Percentiles rank a stretch among this genome's conserved stretches.
phyloP scores from a whole-genome alignment of 23 red algal species.

The Chondrus crispus region DNA sequence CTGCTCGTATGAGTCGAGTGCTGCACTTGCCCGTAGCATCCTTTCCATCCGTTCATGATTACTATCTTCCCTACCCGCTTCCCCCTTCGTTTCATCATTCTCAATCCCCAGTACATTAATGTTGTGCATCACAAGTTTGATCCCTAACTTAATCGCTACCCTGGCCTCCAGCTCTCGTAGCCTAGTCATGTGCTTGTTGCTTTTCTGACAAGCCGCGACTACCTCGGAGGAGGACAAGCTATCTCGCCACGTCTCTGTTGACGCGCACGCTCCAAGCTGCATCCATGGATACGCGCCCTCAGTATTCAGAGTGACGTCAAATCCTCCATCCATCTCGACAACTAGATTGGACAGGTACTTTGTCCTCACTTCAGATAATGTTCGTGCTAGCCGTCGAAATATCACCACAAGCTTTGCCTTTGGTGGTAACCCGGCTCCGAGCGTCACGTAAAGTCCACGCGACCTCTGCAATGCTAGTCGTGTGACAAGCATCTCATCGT shows the following conservation, averaged over 20 bases:
- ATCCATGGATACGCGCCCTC: constrained; percentile 18
- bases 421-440: constrained; percentile 24
- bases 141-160: constrained; percentile 10
- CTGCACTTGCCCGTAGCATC: no score
- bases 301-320: constrained; percentile 31
- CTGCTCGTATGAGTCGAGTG: no score
- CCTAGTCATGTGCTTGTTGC: not conserved
- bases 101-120: not conserved
- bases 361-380: not conserved
- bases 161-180: constrained; percentile 12
- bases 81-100: not conserved
- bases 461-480: constrained; percentile 18
- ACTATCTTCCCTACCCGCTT: no score
- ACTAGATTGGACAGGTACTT: not conserved
- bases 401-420: not conserved
- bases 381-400: constrained; percentile 1
- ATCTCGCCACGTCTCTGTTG: constrained; percentile 19
- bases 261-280: constrained; percentile 29
- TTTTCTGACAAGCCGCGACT: not conserved
- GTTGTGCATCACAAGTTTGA: constrained; percentile 45
- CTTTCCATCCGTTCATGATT: no score
- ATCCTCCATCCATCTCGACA: constrained; percentile 30
- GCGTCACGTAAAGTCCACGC: not conserved
- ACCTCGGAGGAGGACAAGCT: constrained; percentile 14
- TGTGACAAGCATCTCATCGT: constrained; percentile 15